These are phyloP conservation scores for Strobilomyces dryophilus DNA, from an alignment of 768 basidiomycete species.

Conservation along the genomic window DNA sequence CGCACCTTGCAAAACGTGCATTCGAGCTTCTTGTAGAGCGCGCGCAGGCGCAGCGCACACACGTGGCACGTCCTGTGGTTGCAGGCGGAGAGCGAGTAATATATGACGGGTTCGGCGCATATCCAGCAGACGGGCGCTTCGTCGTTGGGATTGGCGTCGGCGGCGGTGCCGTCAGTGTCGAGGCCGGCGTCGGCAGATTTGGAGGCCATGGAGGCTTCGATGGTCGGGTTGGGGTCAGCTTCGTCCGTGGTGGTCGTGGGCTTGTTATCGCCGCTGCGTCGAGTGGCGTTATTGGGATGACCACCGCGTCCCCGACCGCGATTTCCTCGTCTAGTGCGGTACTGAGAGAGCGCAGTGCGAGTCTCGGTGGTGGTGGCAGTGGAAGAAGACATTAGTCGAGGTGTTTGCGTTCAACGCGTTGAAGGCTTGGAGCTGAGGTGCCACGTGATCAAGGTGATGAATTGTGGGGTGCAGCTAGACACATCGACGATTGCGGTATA, in stretches of 20 bases:
- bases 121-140: slow-evolving; percentile 69
- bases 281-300: slow-evolving; percentile 5
- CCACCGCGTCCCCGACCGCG: slow-evolving; percentile 21
- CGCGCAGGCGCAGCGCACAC: slow-evolving; percentile 82
- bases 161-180: background rate
- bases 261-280: slow-evolving; percentile 2
- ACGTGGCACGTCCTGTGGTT: slow-evolving; percentile 95
- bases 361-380: slow-evolving; percentile 16
- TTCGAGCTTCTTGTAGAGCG: slow-evolving; percentile 88
- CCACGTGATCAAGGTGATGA: background rate
- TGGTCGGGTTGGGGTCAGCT: background rate
- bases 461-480: too few relatives aligned
- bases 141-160: slow-evolving; percentile 14
- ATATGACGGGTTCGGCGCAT: slow-evolving; percentile 91
- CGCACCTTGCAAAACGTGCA: slow-evolving; percentile 95
- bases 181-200: background rate
- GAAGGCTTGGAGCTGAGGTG: background rate
- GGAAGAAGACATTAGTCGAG: slow-evolving; percentile 15
- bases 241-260: background rate
- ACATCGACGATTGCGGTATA: background rate
- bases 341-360: background rate
- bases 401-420: too few relatives aligned
- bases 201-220: background rate
- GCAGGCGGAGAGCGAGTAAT: slow-evolving; percentile 83
- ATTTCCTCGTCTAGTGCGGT: slow-evolving; percentile 13